A percentile compares a stretch with the other conserved stretches of the same genome.
Evolutionary conservation across 2,329 filamentous ascomycete species (phyloP).

Genomic region (Fusarium tjaetaba): DNA sequence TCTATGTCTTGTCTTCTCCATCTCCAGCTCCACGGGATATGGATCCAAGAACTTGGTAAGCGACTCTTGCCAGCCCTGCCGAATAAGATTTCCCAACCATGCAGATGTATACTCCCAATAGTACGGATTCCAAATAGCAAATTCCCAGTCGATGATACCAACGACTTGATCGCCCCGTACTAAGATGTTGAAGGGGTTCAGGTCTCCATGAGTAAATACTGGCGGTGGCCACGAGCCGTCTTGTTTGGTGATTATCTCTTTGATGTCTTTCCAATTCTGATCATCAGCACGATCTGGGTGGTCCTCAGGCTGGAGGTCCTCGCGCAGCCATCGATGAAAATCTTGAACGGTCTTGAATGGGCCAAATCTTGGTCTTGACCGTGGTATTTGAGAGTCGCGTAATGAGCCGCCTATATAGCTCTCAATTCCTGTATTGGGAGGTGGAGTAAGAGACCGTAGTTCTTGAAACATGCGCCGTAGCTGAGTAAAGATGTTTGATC

Average conservation of each 20-base stretch:
- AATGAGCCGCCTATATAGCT: slow-evolving; percentile 44
- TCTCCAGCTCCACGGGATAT: background rate
- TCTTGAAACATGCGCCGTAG: slow-evolving; percentile 37
- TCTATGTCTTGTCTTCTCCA: slow-evolving; percentile 58
- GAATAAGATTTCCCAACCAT: background rate
- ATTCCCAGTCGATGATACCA: background rate
- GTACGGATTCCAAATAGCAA: background rate
- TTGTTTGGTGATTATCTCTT: slow-evolving; percentile 42
- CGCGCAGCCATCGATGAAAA: slow-evolving; percentile 48
- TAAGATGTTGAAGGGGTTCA: background rate
- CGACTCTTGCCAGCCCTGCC: background rate
- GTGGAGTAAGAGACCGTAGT: slow-evolving; percentile 19
- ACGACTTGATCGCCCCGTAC: background rate
- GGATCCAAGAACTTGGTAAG: background rate
- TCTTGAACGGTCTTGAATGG: slow-evolving; percentile 46
- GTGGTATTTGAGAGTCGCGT: slow-evolving; percentile 42
- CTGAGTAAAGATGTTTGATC: slow-evolving; percentile 28
- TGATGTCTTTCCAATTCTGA: slow-evolving; percentile 42
- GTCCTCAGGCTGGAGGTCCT: slow-evolving; percentile 40
- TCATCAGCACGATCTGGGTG: slow-evolving; percentile 18
- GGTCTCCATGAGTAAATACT: background rate
- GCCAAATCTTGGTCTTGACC: slow-evolving; percentile 36
- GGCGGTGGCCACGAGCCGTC: background rate
- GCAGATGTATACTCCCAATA: slow-evolving; percentile 1
- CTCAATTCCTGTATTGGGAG: slow-evolving; percentile 6